Percentiles rank a stretch among this genome's conserved stretches.
phyloP scores from a whole-genome alignment of 805 yeast genomes.

The Dipodascopsis uninucleata region DNA sequence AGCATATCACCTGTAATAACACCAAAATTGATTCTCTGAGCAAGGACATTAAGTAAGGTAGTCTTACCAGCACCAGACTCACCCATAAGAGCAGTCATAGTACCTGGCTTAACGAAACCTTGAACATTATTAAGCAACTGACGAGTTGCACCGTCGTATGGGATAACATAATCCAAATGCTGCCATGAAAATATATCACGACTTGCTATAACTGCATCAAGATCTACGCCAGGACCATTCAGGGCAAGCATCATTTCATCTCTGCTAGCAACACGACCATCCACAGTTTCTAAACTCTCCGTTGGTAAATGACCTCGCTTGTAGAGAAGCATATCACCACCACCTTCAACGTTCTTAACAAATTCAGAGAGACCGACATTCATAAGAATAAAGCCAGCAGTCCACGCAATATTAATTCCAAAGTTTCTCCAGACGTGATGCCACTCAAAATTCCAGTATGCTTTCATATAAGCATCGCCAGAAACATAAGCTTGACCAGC shows the following conservation, averaged over 20 bases:
- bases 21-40: constrained; percentile 69
- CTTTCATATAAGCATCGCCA: constrained; percentile 50
- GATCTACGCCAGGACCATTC: constrained; percentile 18
- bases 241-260: constrained; percentile 17
- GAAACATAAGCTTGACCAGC: constrained; percentile 49
- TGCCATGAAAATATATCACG: constrained; percentile 70
- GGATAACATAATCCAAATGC: constrained; percentile 66
- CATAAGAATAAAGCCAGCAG: constrained; percentile 50
- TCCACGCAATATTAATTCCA: constrained; percentile 59
- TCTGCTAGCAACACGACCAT: constrained; percentile 11
- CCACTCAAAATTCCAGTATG: constrained; percentile 45
- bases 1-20: constrained; percentile 67
- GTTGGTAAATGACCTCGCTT: constrained; percentile 18
- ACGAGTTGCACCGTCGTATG: constrained; percentile 57
- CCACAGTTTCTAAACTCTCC: constrained; percentile 16
- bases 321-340: constrained; percentile 25
- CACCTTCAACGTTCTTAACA: constrained; percentile 38
- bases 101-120: constrained; percentile 83
- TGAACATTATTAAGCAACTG: constrained; percentile 62
- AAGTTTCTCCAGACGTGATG: constrained; percentile 60
- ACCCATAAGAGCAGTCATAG: constrained; percentile 76
- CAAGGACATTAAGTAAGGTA: constrained; percentile 61
- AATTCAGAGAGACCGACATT: constrained; percentile 55
- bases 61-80: constrained; percentile 88
- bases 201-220: not conserved